Percentiles rank a stretch among this genome's conserved stretches.
These are phyloP conservation scores for Debaryomyces hansenii DNA, from an alignment of 805 yeast species.

Conservation along the genomic window DNA sequence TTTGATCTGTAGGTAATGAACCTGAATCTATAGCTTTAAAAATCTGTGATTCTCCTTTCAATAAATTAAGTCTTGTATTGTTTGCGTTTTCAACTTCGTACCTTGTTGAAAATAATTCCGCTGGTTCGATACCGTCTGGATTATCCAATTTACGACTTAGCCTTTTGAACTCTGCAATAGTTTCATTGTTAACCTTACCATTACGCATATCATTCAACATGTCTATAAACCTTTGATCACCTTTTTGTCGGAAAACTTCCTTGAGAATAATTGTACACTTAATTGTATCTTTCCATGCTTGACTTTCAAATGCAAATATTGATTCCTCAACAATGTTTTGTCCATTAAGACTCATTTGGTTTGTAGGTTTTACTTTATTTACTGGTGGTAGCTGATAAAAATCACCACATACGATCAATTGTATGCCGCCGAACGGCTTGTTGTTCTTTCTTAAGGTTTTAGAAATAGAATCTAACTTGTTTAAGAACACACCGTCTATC, in stretches of 20 bases:
- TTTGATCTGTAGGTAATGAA: conserved; percentile 37
- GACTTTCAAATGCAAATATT: conserved; percentile 64
- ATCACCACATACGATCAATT: conserved; percentile 75
- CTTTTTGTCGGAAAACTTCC: conserved; percentile 75
- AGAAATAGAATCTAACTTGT: conserved; percentile 64
- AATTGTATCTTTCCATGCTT: conserved; percentile 61
- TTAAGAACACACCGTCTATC: conserved; percentile 70
- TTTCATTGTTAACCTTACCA: conserved; percentile 53
- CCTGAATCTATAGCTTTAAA: conserved; percentile 62
- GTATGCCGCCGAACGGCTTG: conserved; percentile 79
- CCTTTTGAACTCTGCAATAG: conserved; percentile 49
- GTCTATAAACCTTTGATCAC: conserved; percentile 65
- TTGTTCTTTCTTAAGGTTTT: conserved; percentile 44
- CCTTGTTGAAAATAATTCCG: conserved; percentile 74
- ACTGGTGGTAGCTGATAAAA: conserved; percentile 84
- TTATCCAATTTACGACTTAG: conserved; percentile 52
- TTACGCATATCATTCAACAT: conserved; percentile 76
- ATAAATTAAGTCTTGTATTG: conserved; percentile 41
- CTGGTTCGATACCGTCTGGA: conserved; percentile 64
- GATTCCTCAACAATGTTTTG: conserved; percentile 22
- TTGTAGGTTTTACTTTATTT: conserved; percentile 18
- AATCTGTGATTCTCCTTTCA: conserved; percentile 44
- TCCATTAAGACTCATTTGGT: conserved; percentile 20
- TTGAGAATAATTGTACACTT: conserved; percentile 56
- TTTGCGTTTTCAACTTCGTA: conserved; percentile 72